A percentile compares a stretch with the other conserved stretches of the same genome.
These are phyloP conservation scores for Salvia sclarea DNA, from an alignment of 305 asterid genomes.

Conservation along the genomic window DNA sequence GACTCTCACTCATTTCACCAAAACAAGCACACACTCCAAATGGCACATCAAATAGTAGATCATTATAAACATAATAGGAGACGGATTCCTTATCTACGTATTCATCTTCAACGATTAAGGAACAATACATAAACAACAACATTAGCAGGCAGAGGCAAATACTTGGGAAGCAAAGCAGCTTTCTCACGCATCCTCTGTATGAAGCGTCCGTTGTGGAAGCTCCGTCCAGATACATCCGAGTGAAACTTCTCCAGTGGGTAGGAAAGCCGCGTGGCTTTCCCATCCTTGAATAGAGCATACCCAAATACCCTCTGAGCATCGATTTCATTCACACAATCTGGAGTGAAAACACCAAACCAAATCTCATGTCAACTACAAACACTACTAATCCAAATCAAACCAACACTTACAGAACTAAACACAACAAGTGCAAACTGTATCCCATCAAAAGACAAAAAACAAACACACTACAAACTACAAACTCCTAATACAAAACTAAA, in stretches of 20 bases:
- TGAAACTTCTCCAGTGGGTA: constrained; percentile 84
- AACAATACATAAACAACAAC: neutral
- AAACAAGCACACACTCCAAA: too few species aligned
- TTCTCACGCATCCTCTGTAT: constrained; percentile 81
- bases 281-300: constrained; percentile 86
- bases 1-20: too few species aligned
- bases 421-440: neutral
- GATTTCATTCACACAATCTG: constrained; percentile 79
- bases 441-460: neutral
- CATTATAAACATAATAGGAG: neutral
- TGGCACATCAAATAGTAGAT: neutral
- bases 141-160: constrained; percentile 23
- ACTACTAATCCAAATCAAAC: neutral
- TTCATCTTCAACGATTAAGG: neutral
- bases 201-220: constrained; percentile 92
- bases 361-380: constrained; percentile 20
- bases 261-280: constrained; percentile 66
- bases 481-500: too few species aligned
- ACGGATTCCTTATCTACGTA: neutral
- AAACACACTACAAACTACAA: neutral
- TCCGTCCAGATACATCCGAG: constrained; percentile 78
- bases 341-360: constrained; percentile 16
- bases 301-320: constrained; percentile 91
- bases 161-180: constrained; percentile 86
- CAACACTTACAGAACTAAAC: neutral